phyloP scores from a whole-genome alignment of 768 basidiomycete species.

The Agaricus blazei region DNA sequence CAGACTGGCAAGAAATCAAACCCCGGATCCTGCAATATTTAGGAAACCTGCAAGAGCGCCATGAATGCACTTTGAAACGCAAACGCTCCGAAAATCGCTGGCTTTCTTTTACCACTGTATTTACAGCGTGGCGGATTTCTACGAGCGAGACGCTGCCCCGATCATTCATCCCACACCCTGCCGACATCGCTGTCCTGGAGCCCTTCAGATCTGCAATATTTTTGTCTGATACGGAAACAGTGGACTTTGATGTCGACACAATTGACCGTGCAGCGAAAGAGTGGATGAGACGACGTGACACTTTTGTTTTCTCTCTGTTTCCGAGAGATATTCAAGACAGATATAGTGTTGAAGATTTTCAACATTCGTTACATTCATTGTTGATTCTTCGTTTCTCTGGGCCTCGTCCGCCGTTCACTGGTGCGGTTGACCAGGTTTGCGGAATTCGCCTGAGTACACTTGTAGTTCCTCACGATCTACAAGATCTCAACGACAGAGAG shows the following conservation, averaged over 20 bases:
- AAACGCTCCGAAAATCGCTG: background rate
- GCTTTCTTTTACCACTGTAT: background rate
- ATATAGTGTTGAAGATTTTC: background rate
- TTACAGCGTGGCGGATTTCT: background rate
- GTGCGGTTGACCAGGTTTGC: background rate
- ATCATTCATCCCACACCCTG: background rate
- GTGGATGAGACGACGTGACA: background rate
- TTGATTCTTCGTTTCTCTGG: background rate
- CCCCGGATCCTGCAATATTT: background rate
- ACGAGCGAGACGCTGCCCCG: background rate
- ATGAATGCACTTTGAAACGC: background rate
- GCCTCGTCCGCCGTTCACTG: background rate
- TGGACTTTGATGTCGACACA: background rate
- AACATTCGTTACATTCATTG: background rate
- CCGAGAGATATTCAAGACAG: background rate
- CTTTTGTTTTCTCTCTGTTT: background rate
- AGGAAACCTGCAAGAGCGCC: background rate
- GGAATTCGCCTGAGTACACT: background rate
- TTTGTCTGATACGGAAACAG: background rate
- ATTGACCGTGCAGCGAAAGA: background rate
- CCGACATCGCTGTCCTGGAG: background rate
- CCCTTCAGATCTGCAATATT: conserved; percentile 2
- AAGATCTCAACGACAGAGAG: background rate
- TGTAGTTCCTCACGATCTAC: background rate
- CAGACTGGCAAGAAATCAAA: background rate